A percentile compares a stretch with the other conserved stretches of the same genome.
phyloP scores from a whole-genome alignment of 495 filamentous ascomycete species.

The Aspergillus biplanus region DNA sequence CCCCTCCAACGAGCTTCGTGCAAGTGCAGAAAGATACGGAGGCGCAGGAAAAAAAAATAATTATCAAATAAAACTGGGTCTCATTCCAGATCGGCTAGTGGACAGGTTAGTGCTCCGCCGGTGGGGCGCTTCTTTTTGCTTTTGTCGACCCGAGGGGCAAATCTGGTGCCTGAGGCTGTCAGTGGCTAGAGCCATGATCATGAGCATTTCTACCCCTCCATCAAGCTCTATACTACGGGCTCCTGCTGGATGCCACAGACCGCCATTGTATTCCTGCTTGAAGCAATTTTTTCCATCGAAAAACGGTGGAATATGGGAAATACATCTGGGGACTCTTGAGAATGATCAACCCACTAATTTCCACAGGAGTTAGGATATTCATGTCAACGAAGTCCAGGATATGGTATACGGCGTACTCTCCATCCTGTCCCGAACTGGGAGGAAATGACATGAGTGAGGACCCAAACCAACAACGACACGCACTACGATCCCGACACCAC shows the following conservation, averaged over 20 bases:
- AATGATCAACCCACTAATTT: constrained; percentile 29
- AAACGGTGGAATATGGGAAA: not conserved
- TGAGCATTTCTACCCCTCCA: not conserved
- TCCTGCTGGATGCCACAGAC: not conserved
- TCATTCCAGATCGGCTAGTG: constrained; percentile 7
- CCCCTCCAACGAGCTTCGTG: not conserved
- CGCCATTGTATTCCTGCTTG: not conserved
- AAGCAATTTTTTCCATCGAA: not conserved
- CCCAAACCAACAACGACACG: constrained; percentile 11
- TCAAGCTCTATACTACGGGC: not conserved
- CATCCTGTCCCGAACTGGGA: constrained; percentile 27
- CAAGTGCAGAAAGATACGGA: not conserved
- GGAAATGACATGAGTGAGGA: constrained; percentile 14
- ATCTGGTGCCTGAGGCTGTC: constrained; percentile 19
- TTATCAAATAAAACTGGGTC: constrained; percentile 12
- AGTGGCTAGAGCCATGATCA: constrained; percentile 8
- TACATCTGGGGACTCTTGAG: not conserved
- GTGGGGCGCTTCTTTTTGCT: constrained; percentile 16
- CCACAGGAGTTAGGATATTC: constrained; percentile 21
- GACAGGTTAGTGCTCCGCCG: constrained; percentile 5
- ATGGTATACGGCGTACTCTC: constrained; percentile 33
- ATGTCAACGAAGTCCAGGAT: constrained; percentile 29
- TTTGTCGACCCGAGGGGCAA: constrained; percentile 17
- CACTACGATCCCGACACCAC: constrained; percentile 1
- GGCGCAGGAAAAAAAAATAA: not conserved